Base-by-base conservation (phyloP, 2,329 filamentous ascomycete species). In the Penicillium sp. region DNA sequence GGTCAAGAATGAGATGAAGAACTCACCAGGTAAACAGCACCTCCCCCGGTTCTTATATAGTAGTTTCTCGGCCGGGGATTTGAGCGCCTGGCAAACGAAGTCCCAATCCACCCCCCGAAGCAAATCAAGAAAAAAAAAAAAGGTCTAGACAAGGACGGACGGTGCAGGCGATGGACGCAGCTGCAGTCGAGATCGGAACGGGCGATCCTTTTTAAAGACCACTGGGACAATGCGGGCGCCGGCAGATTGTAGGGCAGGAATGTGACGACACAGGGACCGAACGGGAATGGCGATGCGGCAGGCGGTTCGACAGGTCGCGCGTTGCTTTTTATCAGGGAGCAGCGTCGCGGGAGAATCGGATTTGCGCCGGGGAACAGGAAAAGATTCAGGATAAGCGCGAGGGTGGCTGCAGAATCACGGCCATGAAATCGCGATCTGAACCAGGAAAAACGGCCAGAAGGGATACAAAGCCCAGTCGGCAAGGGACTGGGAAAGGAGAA, bases 131-230 rank as follows among this genome's bases (percentile, higher is more conserved):
- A 37, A 33, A 36, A 29, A 43, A 47, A 44, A 46, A 31, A n/a
- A 4, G 25, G 11, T 51, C 51, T 56, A 50, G 47, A 54, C 47
- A 52, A 51, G 48, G 53, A 53, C 45, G 45, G 50, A 42, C 53
- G 48, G 51, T 54, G 47, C 45, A 52, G 52, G 42, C 41, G 46
- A 49, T 50, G 43, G 53, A 53, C 57, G 50, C 52, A 54, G 47
- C 50, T 60, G 60, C 59, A 59, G 56, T 56, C 55, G 45, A 59
- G 60, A 64, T 65, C 58, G 60, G 62, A 59, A 58, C 47, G 51
- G 49, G 33, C 42, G 51, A 59, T 57, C 61, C 53, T 61, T 63
- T 61, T 60, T 58, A 62, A 60, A 57, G 48, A 49, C 51, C 52
- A 56, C 56, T 47, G 42, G 44, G 47, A 50, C 39, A 49, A 42